phyloP scores from a whole-genome alignment of 2,329 filamentous ascomycete genomes.

The Cladophialophora chaetospira region DNA sequence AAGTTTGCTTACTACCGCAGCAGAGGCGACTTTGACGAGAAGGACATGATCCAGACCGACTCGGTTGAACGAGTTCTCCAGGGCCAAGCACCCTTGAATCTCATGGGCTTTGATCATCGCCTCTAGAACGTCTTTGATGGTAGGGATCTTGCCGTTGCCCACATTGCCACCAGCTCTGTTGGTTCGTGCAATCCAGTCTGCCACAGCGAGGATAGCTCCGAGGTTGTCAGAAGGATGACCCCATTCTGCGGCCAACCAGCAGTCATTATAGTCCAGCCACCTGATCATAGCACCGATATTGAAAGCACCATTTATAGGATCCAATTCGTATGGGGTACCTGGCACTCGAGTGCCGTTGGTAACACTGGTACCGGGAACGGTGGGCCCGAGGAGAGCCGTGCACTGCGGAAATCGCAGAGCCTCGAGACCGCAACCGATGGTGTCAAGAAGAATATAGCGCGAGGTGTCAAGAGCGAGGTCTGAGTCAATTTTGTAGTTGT shows the following conservation, averaged over 20 bases:
- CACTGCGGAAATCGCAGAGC: constrained; percentile 95
- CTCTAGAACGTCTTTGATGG: constrained; percentile 86
- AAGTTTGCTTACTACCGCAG: constrained; percentile 94
- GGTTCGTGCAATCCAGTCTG: constrained; percentile 96
- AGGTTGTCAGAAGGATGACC: constrained; percentile 98
- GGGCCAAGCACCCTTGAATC: constrained; percentile 93
- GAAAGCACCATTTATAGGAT: constrained; percentile 94
- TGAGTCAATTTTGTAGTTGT: constrained; percentile 86
- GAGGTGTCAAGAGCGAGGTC: constrained; percentile 95
- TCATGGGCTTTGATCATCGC: constrained; percentile 99
- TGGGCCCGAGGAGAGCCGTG: constrained; percentile 87
- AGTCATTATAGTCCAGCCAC: constrained; percentile 99
- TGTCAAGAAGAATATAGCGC: constrained; percentile 94
- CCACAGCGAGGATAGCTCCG: constrained; percentile 92
- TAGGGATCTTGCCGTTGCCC: constrained; percentile 75
- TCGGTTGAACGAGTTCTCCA: constrained; percentile 99
- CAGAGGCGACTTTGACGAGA: constrained; percentile 93
- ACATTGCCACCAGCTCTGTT: constrained; percentile 80
- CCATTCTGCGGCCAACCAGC: constrained; percentile 99
- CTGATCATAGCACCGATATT: constrained; percentile 99
- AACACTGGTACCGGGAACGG: constrained; percentile 86
- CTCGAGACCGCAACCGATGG: constrained; percentile 93
- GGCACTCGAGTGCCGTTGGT: constrained; percentile 90
- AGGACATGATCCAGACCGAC: constrained; percentile 97
- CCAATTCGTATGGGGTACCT: constrained; percentile 89